Conservation (phyloP, 768 basidiomycete species). For the Gloeostereum incarnatum region DNA sequence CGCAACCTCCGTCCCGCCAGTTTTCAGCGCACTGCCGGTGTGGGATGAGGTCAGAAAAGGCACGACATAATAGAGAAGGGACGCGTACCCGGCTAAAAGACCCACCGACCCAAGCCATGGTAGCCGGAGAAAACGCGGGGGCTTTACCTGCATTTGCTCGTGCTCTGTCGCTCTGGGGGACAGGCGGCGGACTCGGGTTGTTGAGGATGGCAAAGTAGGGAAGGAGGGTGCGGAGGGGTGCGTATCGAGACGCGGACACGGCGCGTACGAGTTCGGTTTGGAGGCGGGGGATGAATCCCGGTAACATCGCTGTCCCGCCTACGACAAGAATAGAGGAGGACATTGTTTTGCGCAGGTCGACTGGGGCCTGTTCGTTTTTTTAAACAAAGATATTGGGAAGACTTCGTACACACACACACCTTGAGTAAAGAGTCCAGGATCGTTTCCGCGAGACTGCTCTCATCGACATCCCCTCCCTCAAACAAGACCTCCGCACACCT, state of each 20-base stretch:
- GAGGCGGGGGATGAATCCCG: constrained; percentile 89
- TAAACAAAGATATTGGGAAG: constrained; percentile 5
- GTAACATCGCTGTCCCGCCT: constrained; percentile 88
- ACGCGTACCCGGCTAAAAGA: constrained; percentile 78
- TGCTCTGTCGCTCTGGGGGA: constrained; percentile 38
- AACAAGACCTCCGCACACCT: constrained; percentile 87
- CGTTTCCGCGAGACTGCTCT: constrained; percentile 74
- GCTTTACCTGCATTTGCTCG: constrained; percentile 69
- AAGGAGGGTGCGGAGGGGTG: constrained; percentile 58
- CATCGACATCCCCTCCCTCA: constrained; percentile 83
- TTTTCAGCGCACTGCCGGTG: constrained; percentile 64
- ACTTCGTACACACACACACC: constrained; percentile 30
- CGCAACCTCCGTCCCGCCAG: constrained; percentile 72
- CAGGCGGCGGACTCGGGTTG: constrained; percentile 56
- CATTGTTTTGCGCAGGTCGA: constrained; percentile 82
- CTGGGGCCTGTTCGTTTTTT: constrained; percentile 50
- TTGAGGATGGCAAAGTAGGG: constrained; percentile 78
- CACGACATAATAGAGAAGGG: neutral
- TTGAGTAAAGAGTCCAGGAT: constrained; percentile 75
- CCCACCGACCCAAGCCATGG: constrained; percentile 89
- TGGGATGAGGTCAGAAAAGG: constrained; percentile 3
- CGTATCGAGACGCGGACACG: constrained; percentile 55
- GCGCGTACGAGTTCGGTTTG: constrained; percentile 65
- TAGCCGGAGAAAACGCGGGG: constrained; percentile 76
- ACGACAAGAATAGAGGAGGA: constrained; percentile 77